phyloP scores from a whole-genome alignment of 805 yeast species.

The Lachancea meyersii region DNA sequence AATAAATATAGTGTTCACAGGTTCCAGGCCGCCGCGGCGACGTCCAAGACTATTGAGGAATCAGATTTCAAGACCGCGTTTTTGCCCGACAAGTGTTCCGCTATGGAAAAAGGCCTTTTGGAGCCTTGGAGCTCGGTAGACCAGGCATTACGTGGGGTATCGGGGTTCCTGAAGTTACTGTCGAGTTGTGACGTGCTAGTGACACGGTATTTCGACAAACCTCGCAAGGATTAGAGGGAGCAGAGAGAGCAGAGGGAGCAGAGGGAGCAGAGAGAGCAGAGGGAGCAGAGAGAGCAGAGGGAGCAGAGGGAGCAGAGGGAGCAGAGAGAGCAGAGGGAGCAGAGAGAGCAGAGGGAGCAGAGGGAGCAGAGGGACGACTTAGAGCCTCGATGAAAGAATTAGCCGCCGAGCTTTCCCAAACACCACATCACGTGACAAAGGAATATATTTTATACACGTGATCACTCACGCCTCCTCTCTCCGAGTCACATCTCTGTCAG shows the following conservation, averaged over 20 bases:
- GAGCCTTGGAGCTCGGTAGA: slow-evolving; percentile 28
- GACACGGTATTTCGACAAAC: slow-evolving; percentile 22
- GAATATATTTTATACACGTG: too few species aligned
- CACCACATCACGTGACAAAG: not conserved
- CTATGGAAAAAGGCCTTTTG: slow-evolving; percentile 14
- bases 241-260: too few species aligned
- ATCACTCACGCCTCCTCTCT: too few species aligned
- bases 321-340: too few species aligned
- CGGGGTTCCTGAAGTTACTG: slow-evolving; percentile 15
- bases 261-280: too few species aligned
- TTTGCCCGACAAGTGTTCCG: slow-evolving; percentile 4
- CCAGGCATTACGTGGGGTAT: slow-evolving; percentile 14
- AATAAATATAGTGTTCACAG: slow-evolving; percentile 15
- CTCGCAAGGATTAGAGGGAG: slow-evolving; percentile 14
- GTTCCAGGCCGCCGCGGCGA: slow-evolving; percentile 11
- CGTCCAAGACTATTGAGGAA: slow-evolving; percentile 16
- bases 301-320: too few species aligned
- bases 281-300: too few species aligned
- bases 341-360: too few species aligned
- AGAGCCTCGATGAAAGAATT: too few species aligned
- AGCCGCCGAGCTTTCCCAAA: not conserved
- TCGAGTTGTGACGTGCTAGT: slow-evolving; percentile 20
- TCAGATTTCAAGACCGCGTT: slow-evolving; percentile 11
- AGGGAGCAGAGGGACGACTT: too few species aligned
- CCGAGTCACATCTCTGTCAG: too few species aligned